Evolutionary conservation across 176 grass and related monocot genomes (phyloP).

Genomic region (Guadua angustifolia): DNA sequence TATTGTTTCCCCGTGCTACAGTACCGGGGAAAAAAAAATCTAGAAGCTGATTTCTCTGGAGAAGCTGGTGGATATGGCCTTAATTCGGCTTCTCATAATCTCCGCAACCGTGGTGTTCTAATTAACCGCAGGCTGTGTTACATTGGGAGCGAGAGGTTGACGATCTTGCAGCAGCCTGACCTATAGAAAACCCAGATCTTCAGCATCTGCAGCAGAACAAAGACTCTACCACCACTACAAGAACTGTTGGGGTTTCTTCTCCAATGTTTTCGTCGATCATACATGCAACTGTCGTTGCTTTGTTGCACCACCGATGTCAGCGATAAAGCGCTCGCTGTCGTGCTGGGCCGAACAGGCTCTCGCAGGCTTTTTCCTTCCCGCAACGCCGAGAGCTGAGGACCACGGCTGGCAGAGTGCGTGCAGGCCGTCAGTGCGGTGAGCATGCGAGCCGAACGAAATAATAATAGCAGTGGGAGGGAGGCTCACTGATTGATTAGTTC

Average conservation of each 20-base stretch:
- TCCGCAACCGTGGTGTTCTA: too few relatives aligned
- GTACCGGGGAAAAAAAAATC: neutral
- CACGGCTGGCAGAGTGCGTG: conserved; percentile 7
- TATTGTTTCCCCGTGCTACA: neutral
- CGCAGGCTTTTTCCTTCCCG: neutral
- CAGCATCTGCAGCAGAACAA: neutral
- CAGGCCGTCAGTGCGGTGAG: neutral
- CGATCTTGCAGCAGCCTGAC: neutral
- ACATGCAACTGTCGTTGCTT: neutral
- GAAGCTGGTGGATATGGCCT: neutral
- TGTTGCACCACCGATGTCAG: neutral
- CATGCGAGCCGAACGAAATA: neutral
- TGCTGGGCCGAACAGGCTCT: neutral
- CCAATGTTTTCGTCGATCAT: neutral
- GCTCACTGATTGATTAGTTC: neutral
- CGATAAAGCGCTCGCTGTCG: conserved; percentile 1
- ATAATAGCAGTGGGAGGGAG: conserved; percentile 16
- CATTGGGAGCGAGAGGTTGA: neutral
- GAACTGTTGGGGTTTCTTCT: neutral
- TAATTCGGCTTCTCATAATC: too few relatives aligned
- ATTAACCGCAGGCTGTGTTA: neutral
- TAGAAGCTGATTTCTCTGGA: neutral
- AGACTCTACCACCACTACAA: neutral
- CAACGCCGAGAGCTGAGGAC: conserved; percentile 16
- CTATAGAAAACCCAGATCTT: neutral